Conservation (phyloP, 1,284 basidiomycete species). For the Thelephora terrestris region DNA sequence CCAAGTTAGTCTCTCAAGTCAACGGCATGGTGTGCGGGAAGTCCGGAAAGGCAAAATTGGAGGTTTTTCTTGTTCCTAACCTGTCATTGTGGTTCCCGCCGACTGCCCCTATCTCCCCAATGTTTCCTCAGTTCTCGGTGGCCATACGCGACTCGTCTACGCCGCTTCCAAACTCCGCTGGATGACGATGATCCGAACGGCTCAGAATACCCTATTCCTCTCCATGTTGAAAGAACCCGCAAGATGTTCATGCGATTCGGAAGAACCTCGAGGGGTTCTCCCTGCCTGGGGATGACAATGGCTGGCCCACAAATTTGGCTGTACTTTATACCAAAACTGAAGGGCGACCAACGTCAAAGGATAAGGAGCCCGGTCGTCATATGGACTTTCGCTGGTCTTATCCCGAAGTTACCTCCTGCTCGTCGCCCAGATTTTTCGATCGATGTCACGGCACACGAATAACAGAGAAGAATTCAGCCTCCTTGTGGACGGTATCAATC, state of each 20-base stretch:
- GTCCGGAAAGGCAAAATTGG: constrained; percentile 67
- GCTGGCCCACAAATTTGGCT: constrained; percentile 30
- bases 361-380: constrained; percentile 14
- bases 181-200: constrained; percentile 55
- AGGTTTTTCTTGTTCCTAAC: constrained; percentile 60
- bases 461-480: constrained; percentile 63
- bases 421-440: constrained; percentile 61
- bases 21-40: constrained; percentile 65
- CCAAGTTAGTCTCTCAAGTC: constrained; percentile 51
- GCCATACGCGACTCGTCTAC: constrained; percentile 21
- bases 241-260: constrained; percentile 63
- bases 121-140: constrained; percentile 45
- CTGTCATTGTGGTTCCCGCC: constrained; percentile 57
- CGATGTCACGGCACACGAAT: constrained; percentile 67
- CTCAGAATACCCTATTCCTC: constrained; percentile 63
- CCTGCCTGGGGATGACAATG: constrained; percentile 33
- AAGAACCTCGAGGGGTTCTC: constrained; percentile 59
- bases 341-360: constrained; percentile 6
- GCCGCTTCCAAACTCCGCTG: constrained; percentile 35
- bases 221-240: constrained; percentile 57
- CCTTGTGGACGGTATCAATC: constrained; percentile 61
- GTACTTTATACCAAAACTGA: constrained; percentile 27
- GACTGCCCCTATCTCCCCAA: constrained; percentile 38
- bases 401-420: constrained; percentile 64
- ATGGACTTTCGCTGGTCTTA: constrained; percentile 45